Conservation (phyloP, 352 stramenopile genomes). For the Phytophthora cryptogea region DNA sequence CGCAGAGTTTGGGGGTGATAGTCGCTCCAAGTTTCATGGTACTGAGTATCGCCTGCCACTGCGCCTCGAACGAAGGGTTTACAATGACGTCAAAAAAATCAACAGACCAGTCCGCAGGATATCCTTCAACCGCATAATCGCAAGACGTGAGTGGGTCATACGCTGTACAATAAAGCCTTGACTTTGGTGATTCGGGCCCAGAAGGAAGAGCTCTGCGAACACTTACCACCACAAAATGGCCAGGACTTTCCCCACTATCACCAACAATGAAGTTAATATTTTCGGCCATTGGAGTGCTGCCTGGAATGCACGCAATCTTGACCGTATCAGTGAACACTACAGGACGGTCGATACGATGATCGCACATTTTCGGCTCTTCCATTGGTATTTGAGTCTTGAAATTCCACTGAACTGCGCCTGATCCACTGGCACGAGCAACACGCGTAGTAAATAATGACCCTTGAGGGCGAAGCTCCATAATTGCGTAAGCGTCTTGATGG, state of each 20-base stretch:
- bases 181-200: slow-evolving; percentile 13
- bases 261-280: slow-evolving; percentile 56
- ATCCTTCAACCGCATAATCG: slow-evolving; percentile 78
- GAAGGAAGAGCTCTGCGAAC: slow-evolving; percentile 58
- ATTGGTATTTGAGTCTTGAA: slow-evolving; percentile 55
- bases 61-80: slow-evolving; percentile 51
- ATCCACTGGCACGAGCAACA: slow-evolving; percentile 50
- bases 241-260: slow-evolving; percentile 16
- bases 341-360: slow-evolving; percentile 63
- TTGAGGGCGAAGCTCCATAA: slow-evolving; percentile 71
- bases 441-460: slow-evolving; percentile 60
- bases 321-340: slow-evolving; percentile 83
- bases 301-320: slow-evolving; percentile 51
- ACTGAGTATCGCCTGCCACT: slow-evolving; percentile 58
- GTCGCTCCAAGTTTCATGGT: slow-evolving; percentile 58
- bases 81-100: slow-evolving; percentile 68
- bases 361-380: slow-evolving; percentile 49
- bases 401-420: slow-evolving; percentile 64
- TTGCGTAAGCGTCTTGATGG: slow-evolving; percentile 64
- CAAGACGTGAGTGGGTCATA: slow-evolving; percentile 83
- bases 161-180: slow-evolving; percentile 78
- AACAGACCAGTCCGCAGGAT: slow-evolving; percentile 54
- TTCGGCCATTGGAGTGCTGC: slow-evolving; percentile 35
- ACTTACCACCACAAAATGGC: slow-evolving; percentile 77
- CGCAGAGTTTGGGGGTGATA: slow-evolving; percentile 67